phyloP scores from a whole-genome alignment of 2,329 filamentous ascomycete genomes.

The Fusarium transvaalense region DNA sequence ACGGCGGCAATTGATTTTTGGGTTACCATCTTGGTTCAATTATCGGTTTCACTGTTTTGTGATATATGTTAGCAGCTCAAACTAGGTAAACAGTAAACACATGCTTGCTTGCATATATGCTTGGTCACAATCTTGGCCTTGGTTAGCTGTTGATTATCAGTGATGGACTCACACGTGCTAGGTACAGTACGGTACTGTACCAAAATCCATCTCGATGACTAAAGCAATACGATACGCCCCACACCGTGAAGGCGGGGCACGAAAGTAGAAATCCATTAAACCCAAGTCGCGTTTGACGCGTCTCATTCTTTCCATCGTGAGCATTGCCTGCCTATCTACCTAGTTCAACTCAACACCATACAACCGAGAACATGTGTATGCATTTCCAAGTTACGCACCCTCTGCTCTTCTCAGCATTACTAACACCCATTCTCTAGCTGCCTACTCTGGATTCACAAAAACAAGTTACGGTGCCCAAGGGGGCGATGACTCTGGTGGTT shows the following conservation, averaged over 20 bases:
- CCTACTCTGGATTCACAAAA: slow-evolving; percentile 64
- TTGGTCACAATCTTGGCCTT: background rate
- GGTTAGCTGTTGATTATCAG: background rate
- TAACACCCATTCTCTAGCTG: slow-evolving; percentile 51
- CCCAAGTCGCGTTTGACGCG: slow-evolving; percentile 51
- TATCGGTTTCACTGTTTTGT: no score
- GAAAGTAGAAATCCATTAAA: slow-evolving; percentile 47
- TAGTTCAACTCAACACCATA: slow-evolving; percentile 32
- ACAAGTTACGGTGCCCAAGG: slow-evolving; percentile 65
- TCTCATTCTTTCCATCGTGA: slow-evolving; percentile 42
- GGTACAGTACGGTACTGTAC: no score
- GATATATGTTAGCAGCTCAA: background rate
- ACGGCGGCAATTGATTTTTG: background rate
- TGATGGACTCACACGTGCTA: background rate
- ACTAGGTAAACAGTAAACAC: background rate
- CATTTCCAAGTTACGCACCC: background rate
- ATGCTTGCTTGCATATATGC: background rate
- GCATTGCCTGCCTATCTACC: slow-evolving; percentile 29
- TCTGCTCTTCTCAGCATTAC: slow-evolving; percentile 13
- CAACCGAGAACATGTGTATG: slow-evolving; percentile 54
- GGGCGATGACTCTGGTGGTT: slow-evolving; percentile 72
- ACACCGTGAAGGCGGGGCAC: slow-evolving; percentile 39
- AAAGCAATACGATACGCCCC: slow-evolving; percentile 28
- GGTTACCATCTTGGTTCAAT: background rate
- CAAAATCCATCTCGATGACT: slow-evolving; percentile 33